A percentile compares a stretch with the other conserved stretches of the same genome.
phyloP scores from a whole-genome alignment of 2,329 filamentous ascomycete genomes.

The Emergomyces orientalis region DNA sequence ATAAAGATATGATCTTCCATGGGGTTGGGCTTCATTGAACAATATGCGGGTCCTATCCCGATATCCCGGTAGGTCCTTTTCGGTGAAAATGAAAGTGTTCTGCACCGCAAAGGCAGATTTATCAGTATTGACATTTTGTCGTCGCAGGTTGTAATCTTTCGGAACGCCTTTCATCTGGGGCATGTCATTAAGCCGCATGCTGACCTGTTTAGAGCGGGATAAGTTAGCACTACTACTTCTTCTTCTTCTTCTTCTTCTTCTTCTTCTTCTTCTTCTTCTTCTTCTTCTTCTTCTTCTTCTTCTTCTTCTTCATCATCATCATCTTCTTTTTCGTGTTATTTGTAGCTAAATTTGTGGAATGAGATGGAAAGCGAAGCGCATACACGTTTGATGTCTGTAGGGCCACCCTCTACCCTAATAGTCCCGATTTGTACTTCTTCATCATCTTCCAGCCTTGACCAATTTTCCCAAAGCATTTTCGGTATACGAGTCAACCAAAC shows the following conservation, averaged over 20 bases:
- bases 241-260: background rate
- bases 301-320: too few relatives aligned
- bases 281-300: background rate
- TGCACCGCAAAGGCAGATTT: slow-evolving; percentile 44
- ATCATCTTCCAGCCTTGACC: slow-evolving; percentile 66
- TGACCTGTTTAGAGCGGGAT: slow-evolving; percentile 45
- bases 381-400: slow-evolving; percentile 44
- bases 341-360: background rate
- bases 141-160: slow-evolving; percentile 75
- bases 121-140: slow-evolving; percentile 48
- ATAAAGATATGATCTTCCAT: slow-evolving; percentile 36
- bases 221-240: background rate
- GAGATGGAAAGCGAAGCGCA: slow-evolving; percentile 8
- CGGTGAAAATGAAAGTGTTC: slow-evolving; percentile 87
- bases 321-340: too few relatives aligned
- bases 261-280: background rate
- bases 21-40: slow-evolving; percentile 32
- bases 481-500: slow-evolving; percentile 70
- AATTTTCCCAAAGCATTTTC: slow-evolving; percentile 70
- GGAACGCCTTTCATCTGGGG: slow-evolving; percentile 65
- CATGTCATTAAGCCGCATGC: slow-evolving; percentile 57
- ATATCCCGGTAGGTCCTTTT: slow-evolving; percentile 81
- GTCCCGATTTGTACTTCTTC: slow-evolving; percentile 74
- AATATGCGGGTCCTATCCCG: slow-evolving; percentile 38
- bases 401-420: slow-evolving; percentile 51